A percentile compares a stretch with the other conserved stretches of the same genome.
These are phyloP conservation scores for Rhodotorula mucilaginosa DNA, from an alignment of 1,284 basidiomycete species.

Conservation along the genomic window DNA sequence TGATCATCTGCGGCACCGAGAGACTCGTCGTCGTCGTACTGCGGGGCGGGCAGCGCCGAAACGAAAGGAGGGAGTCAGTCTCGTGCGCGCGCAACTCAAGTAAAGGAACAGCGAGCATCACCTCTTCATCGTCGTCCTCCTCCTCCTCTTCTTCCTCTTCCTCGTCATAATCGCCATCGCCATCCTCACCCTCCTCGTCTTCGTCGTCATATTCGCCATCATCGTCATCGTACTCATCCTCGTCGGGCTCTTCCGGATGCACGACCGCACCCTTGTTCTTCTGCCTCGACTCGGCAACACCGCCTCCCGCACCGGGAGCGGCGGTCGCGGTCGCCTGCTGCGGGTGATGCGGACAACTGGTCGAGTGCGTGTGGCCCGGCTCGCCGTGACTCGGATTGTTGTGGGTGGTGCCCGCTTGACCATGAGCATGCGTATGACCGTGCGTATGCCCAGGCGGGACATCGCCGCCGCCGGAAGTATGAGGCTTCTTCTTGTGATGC, in stretches of 20 bases:
- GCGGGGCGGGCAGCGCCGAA: neutral
- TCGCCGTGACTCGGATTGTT: conserved; percentile 39
- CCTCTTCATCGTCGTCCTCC: conserved; percentile 34
- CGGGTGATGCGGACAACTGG: conserved; percentile 44
- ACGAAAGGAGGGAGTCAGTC: neutral
- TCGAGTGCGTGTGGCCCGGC: conserved; percentile 43
- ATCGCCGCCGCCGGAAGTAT: conserved; percentile 14
- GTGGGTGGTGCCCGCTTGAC: conserved; percentile 4
- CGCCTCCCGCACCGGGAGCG: neutral
- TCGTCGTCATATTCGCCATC: conserved; percentile 47
- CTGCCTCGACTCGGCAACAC: conserved; percentile 13
- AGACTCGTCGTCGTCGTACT: conserved; percentile 60
- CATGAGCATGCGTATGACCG: conserved; percentile 14
- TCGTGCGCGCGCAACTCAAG: neutral
- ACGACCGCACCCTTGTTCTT: conserved; percentile 34
- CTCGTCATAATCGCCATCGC: conserved; percentile 34
- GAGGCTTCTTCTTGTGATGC: conserved; percentile 9
- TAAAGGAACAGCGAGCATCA: neutral
- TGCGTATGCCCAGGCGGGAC: conserved; percentile 21
- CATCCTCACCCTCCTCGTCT: conserved; percentile 34
- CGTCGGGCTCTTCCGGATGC: conserved; percentile 34
- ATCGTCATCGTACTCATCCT: conserved; percentile 54
- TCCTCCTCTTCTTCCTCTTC: conserved; percentile 37
- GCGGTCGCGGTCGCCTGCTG: conserved; percentile 41
- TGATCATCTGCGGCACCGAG: conserved; percentile 56